These are phyloP conservation scores for Apium graveolens DNA, from an alignment of 129 eudicot species.

Conservation along the genomic window DNA sequence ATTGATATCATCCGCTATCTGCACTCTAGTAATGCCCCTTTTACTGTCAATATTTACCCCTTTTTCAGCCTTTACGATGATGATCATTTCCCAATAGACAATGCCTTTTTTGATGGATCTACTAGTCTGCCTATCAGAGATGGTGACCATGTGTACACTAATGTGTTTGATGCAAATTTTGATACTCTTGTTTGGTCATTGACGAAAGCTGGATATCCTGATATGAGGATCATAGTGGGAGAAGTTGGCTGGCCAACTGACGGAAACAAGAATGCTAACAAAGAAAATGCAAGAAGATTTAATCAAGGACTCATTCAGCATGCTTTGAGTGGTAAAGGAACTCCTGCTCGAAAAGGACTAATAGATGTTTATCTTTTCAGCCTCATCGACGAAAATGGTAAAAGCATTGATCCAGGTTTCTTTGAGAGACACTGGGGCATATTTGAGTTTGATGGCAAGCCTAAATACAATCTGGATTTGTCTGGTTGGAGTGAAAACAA, in stretches of 20 bases:
- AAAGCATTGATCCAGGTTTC: slow-evolving; percentile 78
- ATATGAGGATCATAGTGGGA: slow-evolving; percentile 65
- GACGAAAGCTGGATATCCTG: slow-evolving; percentile 72
- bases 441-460: slow-evolving; percentile 80
- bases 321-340: slow-evolving; percentile 51
- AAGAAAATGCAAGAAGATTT: slow-evolving; percentile 50
- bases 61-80: slow-evolving; percentile 72
- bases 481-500: slow-evolving; percentile 28
- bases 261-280: slow-evolving; percentile 60
- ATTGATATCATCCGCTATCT: slow-evolving; percentile 55
- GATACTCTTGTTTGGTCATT: slow-evolving; percentile 73
- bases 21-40: slow-evolving; percentile 61
- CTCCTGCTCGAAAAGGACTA: slow-evolving; percentile 60
- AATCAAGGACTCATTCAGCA: slow-evolving; percentile 63
- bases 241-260: slow-evolving; percentile 99
- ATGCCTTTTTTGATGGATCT: slow-evolving; percentile 72
- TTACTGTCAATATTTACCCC: slow-evolving; percentile 85
- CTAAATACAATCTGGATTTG: slow-evolving; percentile 65
- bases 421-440: slow-evolving; percentile 98
- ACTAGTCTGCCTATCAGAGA: slow-evolving; percentile 47
- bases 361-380: slow-evolving; percentile 65
- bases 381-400: slow-evolving; percentile 61
- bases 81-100: slow-evolving; percentile 58
- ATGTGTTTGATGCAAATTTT: slow-evolving; percentile 82
- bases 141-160: slow-evolving; percentile 42